These are phyloP conservation scores for Cajanus cajan DNA, from an alignment of 306 rosid species.

Conservation along the genomic window DNA sequence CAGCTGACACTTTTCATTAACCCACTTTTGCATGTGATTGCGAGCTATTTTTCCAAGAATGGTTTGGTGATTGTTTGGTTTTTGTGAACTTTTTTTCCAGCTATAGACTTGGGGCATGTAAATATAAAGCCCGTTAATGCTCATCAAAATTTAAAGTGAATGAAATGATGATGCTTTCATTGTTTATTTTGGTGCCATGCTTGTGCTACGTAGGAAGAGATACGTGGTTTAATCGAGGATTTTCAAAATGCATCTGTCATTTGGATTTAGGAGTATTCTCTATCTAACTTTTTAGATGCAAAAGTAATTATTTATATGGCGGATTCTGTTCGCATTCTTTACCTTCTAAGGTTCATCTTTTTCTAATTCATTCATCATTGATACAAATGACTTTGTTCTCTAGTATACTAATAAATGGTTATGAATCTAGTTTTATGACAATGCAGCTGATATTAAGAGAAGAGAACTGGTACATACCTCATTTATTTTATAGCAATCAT, in stretches of 20 bases:
- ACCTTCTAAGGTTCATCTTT: background rate
- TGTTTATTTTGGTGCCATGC: background rate
- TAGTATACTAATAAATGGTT: background rate
- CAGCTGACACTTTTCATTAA: slow-evolving; percentile 29
- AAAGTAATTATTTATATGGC: background rate
- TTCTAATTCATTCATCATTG: background rate
- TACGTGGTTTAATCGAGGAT: background rate
- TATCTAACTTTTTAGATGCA: background rate
- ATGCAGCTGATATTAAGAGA: background rate
- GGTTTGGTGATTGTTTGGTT: slow-evolving; percentile 26
- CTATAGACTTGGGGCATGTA: slow-evolving; percentile 3
- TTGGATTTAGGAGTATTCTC: background rate
- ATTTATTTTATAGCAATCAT: background rate
- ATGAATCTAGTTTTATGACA: background rate
- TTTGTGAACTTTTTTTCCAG: slow-evolving; percentile 17
- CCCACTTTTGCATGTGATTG: slow-evolving; percentile 16
- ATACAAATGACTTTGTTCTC: background rate
- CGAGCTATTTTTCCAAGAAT: background rate
- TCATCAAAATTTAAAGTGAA: slow-evolving; percentile 1
- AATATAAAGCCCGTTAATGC: background rate
- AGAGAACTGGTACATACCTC: background rate
- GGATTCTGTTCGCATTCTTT: background rate
- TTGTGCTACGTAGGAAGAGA: background rate
- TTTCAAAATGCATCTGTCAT: background rate
- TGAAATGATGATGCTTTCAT: slow-evolving; percentile 26